Conservation (phyloP, 768 basidiomycete species). For the Psilocybe subaeruginosa region DNA sequence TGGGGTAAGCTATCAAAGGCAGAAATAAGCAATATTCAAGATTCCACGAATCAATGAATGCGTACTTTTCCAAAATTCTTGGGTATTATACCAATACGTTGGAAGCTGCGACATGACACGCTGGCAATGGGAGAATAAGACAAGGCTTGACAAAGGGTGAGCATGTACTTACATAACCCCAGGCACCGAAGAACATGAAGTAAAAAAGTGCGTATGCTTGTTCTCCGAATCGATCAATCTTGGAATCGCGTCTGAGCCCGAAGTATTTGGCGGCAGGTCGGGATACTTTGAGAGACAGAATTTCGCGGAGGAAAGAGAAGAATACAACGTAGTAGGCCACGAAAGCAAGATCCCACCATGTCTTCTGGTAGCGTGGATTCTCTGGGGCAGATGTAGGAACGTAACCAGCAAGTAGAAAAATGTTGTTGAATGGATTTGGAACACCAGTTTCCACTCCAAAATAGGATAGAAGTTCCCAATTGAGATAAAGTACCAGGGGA, state of each 20-base stretch:
- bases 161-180: conserved; percentile 72
- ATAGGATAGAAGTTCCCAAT: conserved; percentile 59
- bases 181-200: conserved; percentile 66
- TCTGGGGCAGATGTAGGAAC: conserved; percentile 52
- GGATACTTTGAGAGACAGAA: conserved; percentile 64
- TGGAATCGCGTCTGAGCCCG: conserved; percentile 66
- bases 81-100: conserved; percentile 85
- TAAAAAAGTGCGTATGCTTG: conserved; percentile 89
- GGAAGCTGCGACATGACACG: conserved; percentile 81
- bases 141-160: neutral
- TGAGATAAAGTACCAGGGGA: conserved; percentile 61
- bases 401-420: conserved; percentile 76
- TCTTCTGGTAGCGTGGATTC: conserved; percentile 71
- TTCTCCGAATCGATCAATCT: conserved; percentile 87
- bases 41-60: neutral
- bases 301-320: conserved; percentile 87
- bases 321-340: conserved; percentile 83
- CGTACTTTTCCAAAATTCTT: conserved; percentile 82
- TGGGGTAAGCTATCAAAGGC: conserved; percentile 70
- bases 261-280: conserved; percentile 69
- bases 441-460: conserved; percentile 46
- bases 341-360: conserved; percentile 77
- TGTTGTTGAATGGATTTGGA: conserved; percentile 71
- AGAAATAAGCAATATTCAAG: neutral
- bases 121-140: conserved; percentile 38